A percentile compares a stretch with the other conserved stretches of the same genome.
Evolutionary conservation across 768 basidiomycete genomes (phyloP).

Genomic region (Rhodotorula babjevae): DNA sequence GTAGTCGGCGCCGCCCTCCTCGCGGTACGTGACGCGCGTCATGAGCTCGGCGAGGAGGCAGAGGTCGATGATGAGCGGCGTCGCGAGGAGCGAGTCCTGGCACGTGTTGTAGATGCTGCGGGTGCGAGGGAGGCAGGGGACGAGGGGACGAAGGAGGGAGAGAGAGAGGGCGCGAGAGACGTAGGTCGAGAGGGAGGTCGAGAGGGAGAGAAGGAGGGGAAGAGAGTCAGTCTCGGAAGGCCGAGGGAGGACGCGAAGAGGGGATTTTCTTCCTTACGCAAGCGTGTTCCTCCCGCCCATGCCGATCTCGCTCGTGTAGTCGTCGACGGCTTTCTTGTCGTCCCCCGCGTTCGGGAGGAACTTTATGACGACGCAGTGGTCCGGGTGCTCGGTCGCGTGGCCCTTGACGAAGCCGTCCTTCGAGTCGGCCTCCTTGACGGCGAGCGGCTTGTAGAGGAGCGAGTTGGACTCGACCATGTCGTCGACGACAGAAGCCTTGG

Average conservation of each 20-base stretch:
- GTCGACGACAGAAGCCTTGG: conserved; percentile 93
- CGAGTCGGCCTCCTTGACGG: conserved; percentile 50
- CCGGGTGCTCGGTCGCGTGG: conserved; percentile 77
- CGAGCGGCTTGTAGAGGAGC: conserved; percentile 74
- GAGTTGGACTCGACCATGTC: conserved; percentile 88
- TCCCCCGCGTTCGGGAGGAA: conserved; percentile 86
- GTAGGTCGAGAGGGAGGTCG: too few relatives aligned
- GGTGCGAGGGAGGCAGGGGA: conserved; percentile 47
- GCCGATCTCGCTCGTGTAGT: conserved; percentile 94
- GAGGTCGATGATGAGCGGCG: conserved; percentile 90
- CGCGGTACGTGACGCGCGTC: conserved; percentile 83
- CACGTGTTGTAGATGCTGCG: conserved; percentile 83
- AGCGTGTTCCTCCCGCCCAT: conserved; percentile 90
- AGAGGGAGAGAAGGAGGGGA: too few relatives aligned
- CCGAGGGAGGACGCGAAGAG: too few relatives aligned
- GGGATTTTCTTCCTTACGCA: too few relatives aligned
- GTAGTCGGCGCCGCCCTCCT: conserved; percentile 56
- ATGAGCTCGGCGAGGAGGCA: conserved; percentile 88
- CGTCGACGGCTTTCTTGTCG: conserved; percentile 97
- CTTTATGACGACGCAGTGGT: conserved; percentile 66
- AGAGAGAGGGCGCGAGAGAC: too few relatives aligned
- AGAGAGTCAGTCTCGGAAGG: too few relatives aligned
- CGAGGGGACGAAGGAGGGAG: conserved; percentile 45
- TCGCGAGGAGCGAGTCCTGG: conserved; percentile 90
- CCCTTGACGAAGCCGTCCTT: conserved; percentile 44